These are phyloP conservation scores for Talaromyces ruber DNA, from an alignment of 495 filamentous ascomycete species.

Conservation along the genomic window DNA sequence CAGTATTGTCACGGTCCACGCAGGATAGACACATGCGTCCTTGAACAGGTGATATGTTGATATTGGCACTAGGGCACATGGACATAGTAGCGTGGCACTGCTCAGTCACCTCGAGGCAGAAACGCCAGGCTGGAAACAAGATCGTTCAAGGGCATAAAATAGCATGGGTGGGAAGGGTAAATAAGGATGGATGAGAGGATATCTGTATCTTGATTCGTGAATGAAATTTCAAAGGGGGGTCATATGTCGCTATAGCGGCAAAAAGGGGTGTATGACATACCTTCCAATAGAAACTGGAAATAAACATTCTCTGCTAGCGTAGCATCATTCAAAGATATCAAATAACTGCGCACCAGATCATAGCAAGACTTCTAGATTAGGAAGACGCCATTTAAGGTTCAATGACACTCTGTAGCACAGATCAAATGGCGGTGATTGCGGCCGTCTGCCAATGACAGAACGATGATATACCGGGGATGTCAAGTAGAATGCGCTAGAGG, in stretches of 20 bases:
- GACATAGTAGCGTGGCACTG: background rate
- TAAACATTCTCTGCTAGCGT: background rate
- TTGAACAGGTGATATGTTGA: conserved; percentile 2
- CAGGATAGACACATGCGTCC: background rate
- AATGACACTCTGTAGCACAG: conserved; percentile 3
- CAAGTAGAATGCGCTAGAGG: conserved; percentile 3
- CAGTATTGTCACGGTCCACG: conserved; percentile 2
- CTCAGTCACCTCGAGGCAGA: conserved; percentile 3
- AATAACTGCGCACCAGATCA: background rate
- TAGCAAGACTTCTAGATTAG: background rate
- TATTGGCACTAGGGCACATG: background rate
- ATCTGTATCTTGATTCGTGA: background rate
- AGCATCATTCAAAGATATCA: background rate
- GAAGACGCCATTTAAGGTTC: conserved; percentile 3
- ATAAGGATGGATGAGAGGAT: background rate
- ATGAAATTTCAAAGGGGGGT: background rate
- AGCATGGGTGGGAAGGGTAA: background rate
- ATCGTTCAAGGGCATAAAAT: background rate
- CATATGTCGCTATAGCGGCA: background rate
- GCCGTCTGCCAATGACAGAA: conserved; percentile 3
- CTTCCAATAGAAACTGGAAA: background rate
- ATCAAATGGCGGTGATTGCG: conserved; percentile 3
- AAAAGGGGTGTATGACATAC: background rate
- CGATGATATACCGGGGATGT: background rate
- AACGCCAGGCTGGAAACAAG: background rate